phyloP scores from a whole-genome alignment of 371 early-diverging fungal species.

The Cokeromyces recurvatus region DNA sequence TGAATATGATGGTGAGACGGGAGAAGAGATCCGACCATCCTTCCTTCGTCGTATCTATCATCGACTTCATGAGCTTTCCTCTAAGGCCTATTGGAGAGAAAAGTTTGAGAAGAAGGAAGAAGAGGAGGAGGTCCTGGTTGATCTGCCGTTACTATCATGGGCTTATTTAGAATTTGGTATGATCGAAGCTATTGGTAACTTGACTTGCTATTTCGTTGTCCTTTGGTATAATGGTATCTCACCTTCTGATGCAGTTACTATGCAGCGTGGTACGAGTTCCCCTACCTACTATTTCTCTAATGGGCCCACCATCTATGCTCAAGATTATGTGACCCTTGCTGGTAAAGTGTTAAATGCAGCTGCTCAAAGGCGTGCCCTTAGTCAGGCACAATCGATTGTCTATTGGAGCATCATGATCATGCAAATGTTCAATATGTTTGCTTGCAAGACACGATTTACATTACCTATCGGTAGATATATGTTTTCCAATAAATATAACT shows the following conservation, averaged over 20 bases:
- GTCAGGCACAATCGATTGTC: conserved; percentile 74
- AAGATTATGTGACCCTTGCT: conserved; percentile 27
- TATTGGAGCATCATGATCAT: conserved; percentile 76
- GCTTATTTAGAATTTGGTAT: conserved; percentile 85
- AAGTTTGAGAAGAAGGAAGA: conserved; percentile 48
- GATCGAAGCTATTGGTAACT: conserved; percentile 70
- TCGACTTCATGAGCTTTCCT: conserved; percentile 42
- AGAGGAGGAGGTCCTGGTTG: conserved; percentile 86
- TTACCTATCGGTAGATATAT: conserved; percentile 65
- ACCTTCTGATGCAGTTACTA: conserved; percentile 46
- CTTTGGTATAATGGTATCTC: conserved; percentile 48
- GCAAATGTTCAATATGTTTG: conserved; percentile 92
- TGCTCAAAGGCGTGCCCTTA: conserved; percentile 52
- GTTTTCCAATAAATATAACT: conserved; percentile 74
- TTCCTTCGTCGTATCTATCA: conserved; percentile 23
- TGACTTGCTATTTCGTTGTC: conserved; percentile 75
- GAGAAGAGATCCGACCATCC: conserved; percentile 34
- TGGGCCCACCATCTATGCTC: conserved; percentile 36
- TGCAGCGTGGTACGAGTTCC: conserved; percentile 42
- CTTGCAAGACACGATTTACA: conserved; percentile 77
- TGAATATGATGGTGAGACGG: conserved; percentile 39
- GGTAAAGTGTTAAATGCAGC: conserved; percentile 38
- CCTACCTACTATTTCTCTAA: conserved; percentile 43
- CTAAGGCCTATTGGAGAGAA: conserved; percentile 58
- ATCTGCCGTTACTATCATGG: conserved; percentile 77